Conservation (phyloP, 371 early-diverging fungal species). For the Circinella umbellata region DNA sequence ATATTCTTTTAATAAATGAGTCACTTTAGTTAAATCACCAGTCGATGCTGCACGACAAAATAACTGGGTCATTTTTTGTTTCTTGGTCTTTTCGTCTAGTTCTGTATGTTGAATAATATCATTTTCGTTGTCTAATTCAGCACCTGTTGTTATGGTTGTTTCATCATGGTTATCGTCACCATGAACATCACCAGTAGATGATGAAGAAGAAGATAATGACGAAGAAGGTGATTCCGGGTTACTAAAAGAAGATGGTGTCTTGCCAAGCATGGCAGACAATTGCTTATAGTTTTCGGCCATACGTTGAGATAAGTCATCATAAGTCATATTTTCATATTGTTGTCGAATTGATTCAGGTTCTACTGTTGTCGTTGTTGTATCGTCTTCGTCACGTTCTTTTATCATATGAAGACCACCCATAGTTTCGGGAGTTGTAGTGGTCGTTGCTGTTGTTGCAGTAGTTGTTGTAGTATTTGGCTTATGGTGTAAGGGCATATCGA, state of each 20-base stretch:
- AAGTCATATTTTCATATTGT: conserved; percentile 52
- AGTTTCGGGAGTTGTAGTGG: conserved; percentile 1
- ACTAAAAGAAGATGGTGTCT: conserved; percentile 11
- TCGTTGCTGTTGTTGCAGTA: background rate
- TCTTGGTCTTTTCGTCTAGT: conserved; percentile 49
- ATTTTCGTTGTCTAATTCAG: conserved; percentile 6
- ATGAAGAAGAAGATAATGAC: conserved; percentile 12
- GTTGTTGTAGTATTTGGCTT: conserved; percentile 12
- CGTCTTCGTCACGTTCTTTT: conserved; percentile 29
- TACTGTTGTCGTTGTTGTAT: background rate
- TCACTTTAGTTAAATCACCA: conserved; percentile 92
- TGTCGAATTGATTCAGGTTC: conserved; percentile 22
- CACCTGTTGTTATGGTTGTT: background rate
- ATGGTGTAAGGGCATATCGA: conserved; percentile 21
- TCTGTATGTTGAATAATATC: conserved; percentile 18
- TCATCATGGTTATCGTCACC: conserved; percentile 5
- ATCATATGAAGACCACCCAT: conserved; percentile 27
- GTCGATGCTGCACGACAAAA: conserved; percentile 75
- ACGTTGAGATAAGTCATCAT: conserved; percentile 48
- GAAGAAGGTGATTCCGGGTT: conserved; percentile 18
- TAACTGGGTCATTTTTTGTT: conserved; percentile 50
- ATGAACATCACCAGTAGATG: conserved; percentile 17
- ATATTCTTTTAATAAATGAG: conserved; percentile 58
- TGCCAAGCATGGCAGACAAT: conserved; percentile 40
- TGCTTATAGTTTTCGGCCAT: conserved; percentile 51